Base-by-base conservation (phyloP, 805 yeast genomes). In the Ogataea polymorpha region DNA sequence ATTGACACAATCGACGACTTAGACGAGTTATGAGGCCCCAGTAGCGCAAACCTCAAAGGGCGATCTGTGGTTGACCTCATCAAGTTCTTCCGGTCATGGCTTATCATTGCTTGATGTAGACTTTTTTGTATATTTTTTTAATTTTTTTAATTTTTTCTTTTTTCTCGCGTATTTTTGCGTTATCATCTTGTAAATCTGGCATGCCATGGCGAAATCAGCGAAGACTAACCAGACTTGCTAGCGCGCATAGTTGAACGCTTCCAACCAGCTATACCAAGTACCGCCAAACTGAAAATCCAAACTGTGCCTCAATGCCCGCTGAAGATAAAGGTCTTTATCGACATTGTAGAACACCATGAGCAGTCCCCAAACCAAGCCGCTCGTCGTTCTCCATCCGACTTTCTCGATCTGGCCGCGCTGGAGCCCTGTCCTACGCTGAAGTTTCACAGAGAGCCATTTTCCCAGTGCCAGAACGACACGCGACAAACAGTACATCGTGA, bases 271-370 rank as follows among this genome's bases (percentile, higher is more conserved):
- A 37, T 58, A 50, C 42, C 72, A 69, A 54, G 74, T 61, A 44
- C 77, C 86, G 31, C 82, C 80, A 52, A 85, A 85, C 25, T 85
- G 75, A 57, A 79, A 85, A 39, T 79, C 79, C 85, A 85, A 77
- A 39, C 85, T 76, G 45, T 75, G 75, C 47, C 82, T 71, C 68
- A 85, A 65, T 2, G 85, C 74, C 36, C 73, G 71, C 55, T 84
- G 91, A 32, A 86, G 66, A 28, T 51, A 54, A 49, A 73, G 72
- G 27, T 72, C 71, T 2, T 83, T 82, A 49, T 83, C 81, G 44
- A 68, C 67, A 42, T 81, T 73, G 59, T 82, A 84, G 37, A 85
- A 67, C 53, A 75, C 71, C 90, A 85, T 83, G 27, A 83, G 86
- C 18, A 74, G 55, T 0, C 82, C 91, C 95, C 95, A 85, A 7